These are phyloP conservation scores for Butyriboletus pseudospeciosus DNA, from an alignment of 1,284 basidiomycete genomes.

Conservation along the genomic window DNA sequence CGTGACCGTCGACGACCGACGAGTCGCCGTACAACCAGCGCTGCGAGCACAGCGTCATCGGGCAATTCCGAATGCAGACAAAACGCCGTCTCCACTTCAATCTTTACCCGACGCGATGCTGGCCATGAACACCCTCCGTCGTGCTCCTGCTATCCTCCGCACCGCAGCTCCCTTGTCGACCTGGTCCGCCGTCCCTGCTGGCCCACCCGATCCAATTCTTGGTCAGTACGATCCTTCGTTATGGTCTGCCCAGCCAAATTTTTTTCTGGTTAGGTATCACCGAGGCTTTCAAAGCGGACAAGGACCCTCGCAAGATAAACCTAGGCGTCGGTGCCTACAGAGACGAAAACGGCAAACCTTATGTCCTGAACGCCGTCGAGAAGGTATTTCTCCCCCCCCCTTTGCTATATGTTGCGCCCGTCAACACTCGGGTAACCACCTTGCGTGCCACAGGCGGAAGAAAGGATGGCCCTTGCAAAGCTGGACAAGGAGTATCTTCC, in stretches of 20 bases:
- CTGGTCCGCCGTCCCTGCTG: conserved; percentile 82
- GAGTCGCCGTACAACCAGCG: background rate
- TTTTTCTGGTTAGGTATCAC: conserved; percentile 58
- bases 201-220: conserved; percentile 92
- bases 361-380: conserved; percentile 86
- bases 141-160: conserved; percentile 35
- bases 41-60: conserved; percentile 4
- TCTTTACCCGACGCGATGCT: conserved; percentile 38
- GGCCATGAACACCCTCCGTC: conserved; percentile 41
- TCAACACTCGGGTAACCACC: conserved; percentile 5
- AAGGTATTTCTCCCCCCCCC: conserved; percentile 52
- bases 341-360: conserved; percentile 93
- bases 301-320: conserved; percentile 91
- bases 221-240: conserved; percentile 43
- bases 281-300: conserved; percentile 95
- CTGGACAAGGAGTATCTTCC: conserved; percentile 98
- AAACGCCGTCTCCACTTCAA: conserved; percentile 10
- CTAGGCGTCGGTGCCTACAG: conserved; percentile 94
- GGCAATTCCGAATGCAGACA: conserved; percentile 17
- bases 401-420: background rate
- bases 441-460: conserved; percentile 64
- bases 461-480: conserved; percentile 60
- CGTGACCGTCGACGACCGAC: background rate
- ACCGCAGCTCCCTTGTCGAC: conserved; percentile 54
- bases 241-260: conserved; percentile 1